phyloP scores from a whole-genome alignment of 2,329 filamentous ascomycete species.

The Neopestalotiopsis clavispora region DNA sequence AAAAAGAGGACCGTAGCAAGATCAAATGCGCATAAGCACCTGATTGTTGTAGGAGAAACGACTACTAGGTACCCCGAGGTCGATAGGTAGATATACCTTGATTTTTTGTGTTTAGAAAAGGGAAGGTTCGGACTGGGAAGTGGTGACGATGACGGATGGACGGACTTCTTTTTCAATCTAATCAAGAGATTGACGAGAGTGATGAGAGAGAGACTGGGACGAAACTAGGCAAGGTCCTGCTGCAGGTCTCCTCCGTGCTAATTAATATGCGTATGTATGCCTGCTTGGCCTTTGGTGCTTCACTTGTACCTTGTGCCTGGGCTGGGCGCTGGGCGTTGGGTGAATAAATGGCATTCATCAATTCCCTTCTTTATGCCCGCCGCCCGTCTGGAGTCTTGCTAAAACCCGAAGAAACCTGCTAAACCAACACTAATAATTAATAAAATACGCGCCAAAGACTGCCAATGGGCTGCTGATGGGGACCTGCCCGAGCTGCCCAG shows the following conservation, averaged over 20 bases:
- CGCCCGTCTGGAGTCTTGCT: too few relatives aligned
- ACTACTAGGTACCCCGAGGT: not conserved
- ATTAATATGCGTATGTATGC: not conserved
- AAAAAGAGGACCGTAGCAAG: not conserved
- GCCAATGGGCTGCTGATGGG: not conserved
- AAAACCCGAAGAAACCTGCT: not conserved
- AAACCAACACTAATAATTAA: not conserved
- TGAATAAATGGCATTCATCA: not conserved
- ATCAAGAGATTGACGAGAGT: not conserved
- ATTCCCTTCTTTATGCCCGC: not conserved
- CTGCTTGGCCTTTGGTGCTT: too few relatives aligned
- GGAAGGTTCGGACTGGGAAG: slow-evolving; percentile 5
- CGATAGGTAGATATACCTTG: not conserved
- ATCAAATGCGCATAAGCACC: slow-evolving; percentile 5
- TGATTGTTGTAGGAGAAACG: not conserved
- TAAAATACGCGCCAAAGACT: not conserved
- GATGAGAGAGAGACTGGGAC: too few relatives aligned
- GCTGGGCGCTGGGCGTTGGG: too few relatives aligned
- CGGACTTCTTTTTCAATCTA: not conserved
- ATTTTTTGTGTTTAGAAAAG: not conserved
- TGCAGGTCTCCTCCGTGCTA: not conserved
- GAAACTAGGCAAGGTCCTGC: too few relatives aligned
- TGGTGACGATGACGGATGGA: not conserved
- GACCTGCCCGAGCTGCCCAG: not conserved
- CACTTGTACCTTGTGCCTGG: too few relatives aligned